These are phyloP conservation scores for Aspergillus thermomutatus DNA, from an alignment of 2,329 filamentous ascomycete genomes.

Conservation along the genomic window DNA sequence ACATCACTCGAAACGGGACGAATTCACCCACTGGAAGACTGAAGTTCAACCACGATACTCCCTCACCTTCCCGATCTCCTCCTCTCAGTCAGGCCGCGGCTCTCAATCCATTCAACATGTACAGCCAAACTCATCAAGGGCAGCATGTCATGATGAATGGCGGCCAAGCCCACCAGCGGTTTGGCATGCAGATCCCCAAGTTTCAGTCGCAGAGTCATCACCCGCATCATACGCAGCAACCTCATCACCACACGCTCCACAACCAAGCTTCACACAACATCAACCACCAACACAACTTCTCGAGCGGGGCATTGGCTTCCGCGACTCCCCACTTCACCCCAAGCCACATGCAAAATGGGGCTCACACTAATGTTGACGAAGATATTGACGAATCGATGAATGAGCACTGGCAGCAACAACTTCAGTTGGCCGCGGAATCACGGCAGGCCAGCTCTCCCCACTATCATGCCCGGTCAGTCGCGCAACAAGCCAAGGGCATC, in stretches of 20 bases:
- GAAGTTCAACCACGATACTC: conserved; percentile 46
- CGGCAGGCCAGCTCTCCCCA: conserved; percentile 65
- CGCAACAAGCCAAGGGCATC: conserved; percentile 46
- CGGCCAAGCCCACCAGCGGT: conserved; percentile 46
- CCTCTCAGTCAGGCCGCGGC: conserved; percentile 40
- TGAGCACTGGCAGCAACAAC: conserved; percentile 83
- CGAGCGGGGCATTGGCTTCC: conserved; percentile 44
- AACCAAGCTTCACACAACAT: conserved; percentile 42
- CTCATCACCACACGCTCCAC: conserved; percentile 43
- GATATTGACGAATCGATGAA: conserved; percentile 57
- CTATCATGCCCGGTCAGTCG: conserved; percentile 60
- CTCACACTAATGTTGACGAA: conserved; percentile 53
- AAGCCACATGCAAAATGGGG: conserved; percentile 59
- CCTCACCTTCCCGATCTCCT: conserved; percentile 48
- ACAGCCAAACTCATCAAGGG: conserved; percentile 45
- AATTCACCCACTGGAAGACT: conserved; percentile 45
- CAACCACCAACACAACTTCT: conserved; percentile 50
- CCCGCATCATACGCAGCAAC: conserved; percentile 42
- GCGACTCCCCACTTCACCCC: conserved; percentile 57
- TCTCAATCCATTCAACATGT: conserved; percentile 46
- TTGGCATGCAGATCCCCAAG: conserved; percentile 49
- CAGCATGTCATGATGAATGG: conserved; percentile 52
- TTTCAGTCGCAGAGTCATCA: conserved; percentile 47
- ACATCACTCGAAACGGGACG: conserved; percentile 44
- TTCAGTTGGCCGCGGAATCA: conserved; percentile 74